Conservation (phyloP, 139 green algal species). For the Coelastrella sp. region DNA sequence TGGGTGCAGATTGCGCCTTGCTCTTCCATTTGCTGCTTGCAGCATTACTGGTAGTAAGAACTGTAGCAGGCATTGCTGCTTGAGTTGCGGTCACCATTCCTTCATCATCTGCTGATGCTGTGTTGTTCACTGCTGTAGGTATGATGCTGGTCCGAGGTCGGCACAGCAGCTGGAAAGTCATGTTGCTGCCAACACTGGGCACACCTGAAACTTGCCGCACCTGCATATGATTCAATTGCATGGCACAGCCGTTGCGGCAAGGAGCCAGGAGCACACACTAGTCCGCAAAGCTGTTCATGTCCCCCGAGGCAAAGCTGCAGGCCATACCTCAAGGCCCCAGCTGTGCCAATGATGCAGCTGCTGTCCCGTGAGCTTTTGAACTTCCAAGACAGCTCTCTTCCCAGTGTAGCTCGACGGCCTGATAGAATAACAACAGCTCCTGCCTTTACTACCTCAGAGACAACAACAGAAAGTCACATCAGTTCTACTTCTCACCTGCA, state of each 20-base stretch:
- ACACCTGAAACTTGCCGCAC: constrained; percentile 2
- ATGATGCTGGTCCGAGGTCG: constrained; percentile 62
- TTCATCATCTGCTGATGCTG: neutral
- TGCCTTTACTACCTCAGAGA: too few species aligned
- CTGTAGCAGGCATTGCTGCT: constrained; percentile 30
- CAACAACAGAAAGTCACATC: too few species aligned
- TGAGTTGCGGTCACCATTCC: neutral
- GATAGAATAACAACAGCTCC: too few species aligned
- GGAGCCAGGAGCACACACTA: neutral
- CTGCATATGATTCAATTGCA: neutral
- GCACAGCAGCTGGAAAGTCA: constrained; percentile 69
- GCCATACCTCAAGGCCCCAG: too few species aligned
- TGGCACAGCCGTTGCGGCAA: neutral
- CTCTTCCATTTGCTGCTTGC: neutral
- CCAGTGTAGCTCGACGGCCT: too few species aligned
- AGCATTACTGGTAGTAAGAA: too few species aligned
- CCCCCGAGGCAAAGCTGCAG: too few species aligned
- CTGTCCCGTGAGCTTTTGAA: too few species aligned
- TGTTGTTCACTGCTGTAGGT: constrained; percentile 6
- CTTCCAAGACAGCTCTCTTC: too few species aligned
- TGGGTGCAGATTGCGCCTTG: neutral
- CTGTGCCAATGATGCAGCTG: too few species aligned
- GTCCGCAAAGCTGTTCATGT: too few species aligned
- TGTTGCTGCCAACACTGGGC: constrained; percentile 41
- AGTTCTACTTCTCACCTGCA: constrained; percentile 35